Evolutionary conservation across 768 basidiomycete genomes (phyloP).

Genomic region (Lactifluus echinatus): DNA sequence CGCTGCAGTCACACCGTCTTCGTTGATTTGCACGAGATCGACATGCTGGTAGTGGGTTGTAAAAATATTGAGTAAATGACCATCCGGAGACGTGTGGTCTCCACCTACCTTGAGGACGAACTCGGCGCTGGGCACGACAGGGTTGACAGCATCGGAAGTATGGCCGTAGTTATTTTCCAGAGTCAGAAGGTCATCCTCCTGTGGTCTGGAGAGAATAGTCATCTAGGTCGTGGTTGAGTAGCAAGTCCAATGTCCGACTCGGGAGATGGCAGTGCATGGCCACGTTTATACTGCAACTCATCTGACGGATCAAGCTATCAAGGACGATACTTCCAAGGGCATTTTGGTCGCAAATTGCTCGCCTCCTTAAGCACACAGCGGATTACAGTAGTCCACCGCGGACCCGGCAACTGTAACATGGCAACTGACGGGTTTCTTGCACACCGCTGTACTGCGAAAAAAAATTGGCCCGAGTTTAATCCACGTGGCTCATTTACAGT

Average conservation of each 20-base stretch:
- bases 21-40: conserved; percentile 21
- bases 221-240: neutral
- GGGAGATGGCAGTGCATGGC: neutral
- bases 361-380: neutral
- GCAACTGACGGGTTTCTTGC: neutral
- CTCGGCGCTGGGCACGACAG: conserved; percentile 18
- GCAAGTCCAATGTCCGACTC: neutral
- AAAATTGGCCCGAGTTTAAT: neutral
- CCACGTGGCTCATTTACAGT: neutral
- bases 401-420: neutral
- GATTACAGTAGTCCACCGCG: neutral
- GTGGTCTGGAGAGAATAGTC: conserved; percentile 12
- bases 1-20: conserved; percentile 19
- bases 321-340: no score
- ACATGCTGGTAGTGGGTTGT: conserved; percentile 23
- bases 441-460: no score
- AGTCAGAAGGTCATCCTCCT: conserved; percentile 1
- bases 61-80: neutral
- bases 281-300: neutral
- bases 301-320: neutral
- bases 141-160: conserved; percentile 8
- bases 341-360: no score
- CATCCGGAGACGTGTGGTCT: no score
- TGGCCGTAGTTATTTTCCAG: neutral
- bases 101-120: conserved; percentile 17